Evolutionary conservation across 2,329 filamentous ascomycete species (phyloP).

Genomic region (Aspergillus fumigatus): DNA sequence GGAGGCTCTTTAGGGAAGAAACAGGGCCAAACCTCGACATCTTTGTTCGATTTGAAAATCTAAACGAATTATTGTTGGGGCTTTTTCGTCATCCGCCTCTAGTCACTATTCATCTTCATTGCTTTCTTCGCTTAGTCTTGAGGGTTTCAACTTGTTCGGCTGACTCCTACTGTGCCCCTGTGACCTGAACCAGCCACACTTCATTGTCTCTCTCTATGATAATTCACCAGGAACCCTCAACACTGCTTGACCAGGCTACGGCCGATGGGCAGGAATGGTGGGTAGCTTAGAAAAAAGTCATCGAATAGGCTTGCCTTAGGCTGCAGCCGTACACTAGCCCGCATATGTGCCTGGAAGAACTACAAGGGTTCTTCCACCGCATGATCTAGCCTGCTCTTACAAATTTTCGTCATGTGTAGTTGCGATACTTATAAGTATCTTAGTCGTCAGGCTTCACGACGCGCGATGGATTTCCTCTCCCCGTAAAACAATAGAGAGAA

Average conservation of each 20-base stretch:
- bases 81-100: neutral
- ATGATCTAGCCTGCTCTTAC: neutral
- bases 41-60: neutral
- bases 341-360: neutral
- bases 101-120: constrained; percentile 5
- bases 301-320: neutral
- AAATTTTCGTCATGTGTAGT: neutral
- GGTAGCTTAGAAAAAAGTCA: neutral
- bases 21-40: neutral
- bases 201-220: neutral
- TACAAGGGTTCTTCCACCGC: neutral
- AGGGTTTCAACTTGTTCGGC: constrained; percentile 14
- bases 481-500: neutral
- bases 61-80: neutral
- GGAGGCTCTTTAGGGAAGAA: neutral
- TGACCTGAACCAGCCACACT: constrained; percentile 17
- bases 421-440: neutral
- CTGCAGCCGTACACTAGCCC: neutral
- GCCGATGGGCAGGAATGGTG: neutral
- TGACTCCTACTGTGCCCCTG: constrained; percentile 22
- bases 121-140: neutral
- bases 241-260: neutral
- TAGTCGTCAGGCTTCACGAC: neutral
- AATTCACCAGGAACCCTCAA: neutral
- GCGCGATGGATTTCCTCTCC: neutral